A percentile compares a stretch with the other conserved stretches of the same genome.
Evolutionary conservation across 2,329 filamentous ascomycete species (phyloP).

Genomic region (Ilyonectria robusta): DNA sequence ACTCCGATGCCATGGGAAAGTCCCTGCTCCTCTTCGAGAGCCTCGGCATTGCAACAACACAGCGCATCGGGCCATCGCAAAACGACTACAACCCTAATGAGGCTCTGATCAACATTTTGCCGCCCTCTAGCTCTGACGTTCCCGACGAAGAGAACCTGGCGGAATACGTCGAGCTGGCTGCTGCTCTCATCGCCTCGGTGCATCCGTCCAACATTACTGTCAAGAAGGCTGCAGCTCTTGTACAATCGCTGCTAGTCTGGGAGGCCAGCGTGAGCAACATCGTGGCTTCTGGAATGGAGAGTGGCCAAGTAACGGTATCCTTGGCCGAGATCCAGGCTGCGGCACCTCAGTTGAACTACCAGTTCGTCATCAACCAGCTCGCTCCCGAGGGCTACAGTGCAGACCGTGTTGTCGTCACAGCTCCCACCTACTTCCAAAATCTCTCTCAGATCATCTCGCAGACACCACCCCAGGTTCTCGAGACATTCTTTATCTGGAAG

Average conservation of each 20-base stretch:
- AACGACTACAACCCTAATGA: slow-evolving; percentile 23
- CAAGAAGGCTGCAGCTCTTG: not conserved
- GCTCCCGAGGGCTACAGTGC: slow-evolving; percentile 28
- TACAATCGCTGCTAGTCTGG: not conserved
- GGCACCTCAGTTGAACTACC: slow-evolving; percentile 24
- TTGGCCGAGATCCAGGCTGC: slow-evolving; percentile 15
- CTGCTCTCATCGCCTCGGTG: slow-evolving; percentile 15
- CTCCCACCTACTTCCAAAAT: slow-evolving; percentile 72
- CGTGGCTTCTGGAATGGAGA: not conserved
- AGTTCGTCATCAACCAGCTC: slow-evolving; percentile 24
- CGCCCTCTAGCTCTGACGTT: not conserved
- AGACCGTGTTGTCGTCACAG: slow-evolving; percentile 65
- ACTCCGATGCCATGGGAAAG: slow-evolving; percentile 22
- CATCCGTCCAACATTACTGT: slow-evolving; percentile 24
- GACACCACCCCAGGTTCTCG: slow-evolving; percentile 68
- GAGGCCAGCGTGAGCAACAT: not conserved
- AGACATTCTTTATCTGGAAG: slow-evolving; percentile 76
- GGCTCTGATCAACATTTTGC: not conserved
- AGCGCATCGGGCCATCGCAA: slow-evolving; percentile 8
- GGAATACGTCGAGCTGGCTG: slow-evolving; percentile 19
- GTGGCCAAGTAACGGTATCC: not conserved
- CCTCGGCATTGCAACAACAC: slow-evolving; percentile 29
- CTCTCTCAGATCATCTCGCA: slow-evolving; percentile 68
- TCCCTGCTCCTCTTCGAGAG: slow-evolving; percentile 30
- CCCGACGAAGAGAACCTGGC: not conserved